Conservation (phyloP, 139 green algal species). For the Edaphochlamys debaryana region DNA sequence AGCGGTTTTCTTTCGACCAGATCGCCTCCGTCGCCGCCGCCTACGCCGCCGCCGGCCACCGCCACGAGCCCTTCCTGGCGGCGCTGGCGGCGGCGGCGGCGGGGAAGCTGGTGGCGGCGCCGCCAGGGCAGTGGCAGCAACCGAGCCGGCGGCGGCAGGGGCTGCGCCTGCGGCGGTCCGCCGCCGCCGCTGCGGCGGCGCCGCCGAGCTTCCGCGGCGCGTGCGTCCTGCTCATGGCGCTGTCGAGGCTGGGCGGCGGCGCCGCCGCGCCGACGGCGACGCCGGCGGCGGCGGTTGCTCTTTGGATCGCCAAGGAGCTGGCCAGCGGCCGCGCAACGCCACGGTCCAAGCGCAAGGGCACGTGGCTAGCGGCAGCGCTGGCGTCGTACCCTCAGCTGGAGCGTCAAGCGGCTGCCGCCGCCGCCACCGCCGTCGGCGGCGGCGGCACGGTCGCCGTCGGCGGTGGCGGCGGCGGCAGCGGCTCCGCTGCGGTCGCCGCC, state of each 20-base stretch:
- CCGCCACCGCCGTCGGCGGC: background rate
- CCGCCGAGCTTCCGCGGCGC: conserved; percentile 13
- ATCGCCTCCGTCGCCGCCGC: conserved; percentile 13
- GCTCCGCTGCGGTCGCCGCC: background rate
- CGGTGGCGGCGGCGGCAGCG: too few species aligned
- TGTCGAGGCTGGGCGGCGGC: conserved; percentile 3
- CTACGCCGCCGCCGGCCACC: conserved; percentile 20
- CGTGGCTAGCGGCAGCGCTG: conserved; percentile 28
- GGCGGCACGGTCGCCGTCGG: background rate
- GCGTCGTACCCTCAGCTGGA: background rate
- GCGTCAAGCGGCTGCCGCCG: background rate
- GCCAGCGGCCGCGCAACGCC: background rate
- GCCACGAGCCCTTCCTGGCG: background rate
- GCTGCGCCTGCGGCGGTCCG: too few species aligned
- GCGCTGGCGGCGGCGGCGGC: background rate
- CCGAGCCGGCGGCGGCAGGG: background rate
- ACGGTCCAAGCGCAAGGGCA: conserved; percentile 9
- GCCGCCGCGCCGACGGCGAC: background rate
- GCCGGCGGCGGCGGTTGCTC: background rate
- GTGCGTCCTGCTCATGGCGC: conserved; percentile 12
- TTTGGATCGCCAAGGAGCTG: background rate
- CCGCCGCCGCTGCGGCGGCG: background rate
- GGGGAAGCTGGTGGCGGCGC: background rate
- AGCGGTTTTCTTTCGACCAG: background rate
- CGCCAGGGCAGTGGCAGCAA: background rate